A percentile compares a stretch with the other conserved stretches of the same genome.
Evolutionary conservation across 257 asterid genomes (phyloP).

Genomic region (Solanum okadae): DNA sequence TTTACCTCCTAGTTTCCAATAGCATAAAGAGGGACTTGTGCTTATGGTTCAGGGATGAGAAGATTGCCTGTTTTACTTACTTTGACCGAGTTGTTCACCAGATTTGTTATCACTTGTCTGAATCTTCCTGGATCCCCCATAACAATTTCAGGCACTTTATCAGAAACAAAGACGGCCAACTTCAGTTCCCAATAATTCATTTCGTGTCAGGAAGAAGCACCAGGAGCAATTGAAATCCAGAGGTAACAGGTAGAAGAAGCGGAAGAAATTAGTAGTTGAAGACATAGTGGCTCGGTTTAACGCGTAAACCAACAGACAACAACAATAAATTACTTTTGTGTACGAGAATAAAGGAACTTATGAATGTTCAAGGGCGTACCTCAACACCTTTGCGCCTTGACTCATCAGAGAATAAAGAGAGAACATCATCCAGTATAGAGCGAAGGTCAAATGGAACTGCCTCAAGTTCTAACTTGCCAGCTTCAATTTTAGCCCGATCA

Average conservation of each 20-base stretch:
- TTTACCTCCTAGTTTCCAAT: neutral
- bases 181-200: constrained; percentile 27
- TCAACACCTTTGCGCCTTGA: constrained; percentile 79
- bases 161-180: constrained; percentile 91
- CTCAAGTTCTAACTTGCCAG: constrained; percentile 80
- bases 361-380: constrained; percentile 26
- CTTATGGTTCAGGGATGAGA: neutral
- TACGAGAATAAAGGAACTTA: neutral
- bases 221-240: neutral
- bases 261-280: neutral
- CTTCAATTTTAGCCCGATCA: constrained; percentile 89
- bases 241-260: neutral
- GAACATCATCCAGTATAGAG: constrained; percentile 68
- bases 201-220: neutral
- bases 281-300: neutral
- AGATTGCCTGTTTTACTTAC: constrained; percentile 31
- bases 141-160: constrained; percentile 74
- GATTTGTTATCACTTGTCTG: constrained; percentile 88
- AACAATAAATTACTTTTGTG: neutral
- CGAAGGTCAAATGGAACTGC: constrained; percentile 74
- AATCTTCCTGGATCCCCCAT: constrained; percentile 95
- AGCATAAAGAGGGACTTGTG: neutral
- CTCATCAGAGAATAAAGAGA: constrained; percentile 80
- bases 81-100: constrained; percentile 91
- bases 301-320: neutral